Base-by-base conservation (phyloP, 139 green algal genomes). In the Diplosphaera chodatii region DNA sequence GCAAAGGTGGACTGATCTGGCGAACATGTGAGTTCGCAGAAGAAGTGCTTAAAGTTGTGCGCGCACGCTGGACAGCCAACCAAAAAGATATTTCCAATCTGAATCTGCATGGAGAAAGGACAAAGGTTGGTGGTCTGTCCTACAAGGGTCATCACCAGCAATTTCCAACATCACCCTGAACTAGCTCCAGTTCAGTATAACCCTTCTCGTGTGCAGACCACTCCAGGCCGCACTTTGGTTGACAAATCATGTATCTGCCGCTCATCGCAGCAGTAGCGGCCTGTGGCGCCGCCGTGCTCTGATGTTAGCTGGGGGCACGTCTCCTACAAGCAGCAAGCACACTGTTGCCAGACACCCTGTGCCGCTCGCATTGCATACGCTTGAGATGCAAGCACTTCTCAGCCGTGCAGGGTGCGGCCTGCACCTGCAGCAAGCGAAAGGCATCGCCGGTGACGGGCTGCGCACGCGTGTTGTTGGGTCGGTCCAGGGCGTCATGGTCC, bases 21-120 rank as follows among this genome's bases (percentile, higher is more conserved):
- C 2, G 87, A 92, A 78, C 90, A 96, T 6, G 84, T 83, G 21
- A 92, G 68, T 23, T 72, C 71, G 56, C 88, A 93, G 83, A 90
- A 97, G 63, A 97, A 86, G 72, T 94, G 82, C 33, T 92, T 79
- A 80, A 97, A 97, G 81, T 97, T 97, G 78, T 92, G 87, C 33
- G 83, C 78, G 80, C 91, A 96, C 15, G 92, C 92, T 28, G 92
- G 92, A 80, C 92, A 97, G 76, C 92, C 92, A 1, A 91, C 71
- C 29, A 93, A 78, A 68, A 97, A 93, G 63, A 88, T 89, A 1
- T 78, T 79, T 21, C 88, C 87, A 32, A 81, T 82, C 28, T 83
- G 66, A 40, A 87, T 86, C 84, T 91, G 81, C 66, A 69, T 1
- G 23, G n/a, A n/a, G n/a, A n/a, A n/a, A n/a, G n/a, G n/a, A n/a